Percentiles rank a stretch among this genome's conserved stretches.
phyloP scores from a whole-genome alignment of 1,284 basidiomycete genomes.

The Ceratobasidium papillatum region DNA sequence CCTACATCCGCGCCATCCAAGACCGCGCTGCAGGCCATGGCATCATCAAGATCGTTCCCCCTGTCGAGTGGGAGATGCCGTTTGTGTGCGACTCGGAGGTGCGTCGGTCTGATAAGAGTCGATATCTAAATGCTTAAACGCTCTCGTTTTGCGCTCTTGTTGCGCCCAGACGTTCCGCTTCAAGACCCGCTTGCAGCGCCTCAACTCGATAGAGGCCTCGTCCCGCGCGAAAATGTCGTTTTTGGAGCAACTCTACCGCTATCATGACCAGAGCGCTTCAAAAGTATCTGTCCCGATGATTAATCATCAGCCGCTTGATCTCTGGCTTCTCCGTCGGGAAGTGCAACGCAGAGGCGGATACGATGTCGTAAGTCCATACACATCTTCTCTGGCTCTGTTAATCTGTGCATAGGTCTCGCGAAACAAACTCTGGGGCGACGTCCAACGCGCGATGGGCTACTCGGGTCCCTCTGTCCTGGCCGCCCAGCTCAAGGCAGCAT shows the following conservation, averaged over 20 bases:
- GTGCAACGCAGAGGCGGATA: constrained; percentile 89
- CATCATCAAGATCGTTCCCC: constrained; percentile 97
- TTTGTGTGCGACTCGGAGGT: constrained; percentile 97
- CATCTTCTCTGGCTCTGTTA: neutral
- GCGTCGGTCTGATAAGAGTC: constrained; percentile 45
- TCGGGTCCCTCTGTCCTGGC: constrained; percentile 82
- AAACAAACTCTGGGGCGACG: constrained; percentile 84
- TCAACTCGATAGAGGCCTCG: constrained; percentile 97
- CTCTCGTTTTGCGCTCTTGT: constrained; percentile 38
- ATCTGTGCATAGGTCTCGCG: constrained; percentile 68
- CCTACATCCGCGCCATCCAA: constrained; percentile 88
- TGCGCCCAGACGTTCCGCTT: constrained; percentile 82
- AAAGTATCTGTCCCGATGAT: constrained; percentile 91
- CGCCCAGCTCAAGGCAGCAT: constrained; percentile 89
- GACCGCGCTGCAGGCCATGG: constrained; percentile 81
- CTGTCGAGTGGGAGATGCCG: constrained; percentile 93
- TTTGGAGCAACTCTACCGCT: constrained; percentile 94
- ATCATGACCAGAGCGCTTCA: constrained; percentile 86
- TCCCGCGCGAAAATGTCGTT: constrained; percentile 97
- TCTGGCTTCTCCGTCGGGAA: constrained; percentile 92
- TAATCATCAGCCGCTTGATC: constrained; percentile 89
- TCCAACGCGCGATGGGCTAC: constrained; percentile 85
- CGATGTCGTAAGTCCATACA: constrained; percentile 67
- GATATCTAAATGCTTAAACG: constrained; percentile 21
- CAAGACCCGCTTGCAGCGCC: constrained; percentile 91